Evolutionary conservation across 2,329 filamentous ascomycete genomes (phyloP).

Genomic region (Cytospora mali): DNA sequence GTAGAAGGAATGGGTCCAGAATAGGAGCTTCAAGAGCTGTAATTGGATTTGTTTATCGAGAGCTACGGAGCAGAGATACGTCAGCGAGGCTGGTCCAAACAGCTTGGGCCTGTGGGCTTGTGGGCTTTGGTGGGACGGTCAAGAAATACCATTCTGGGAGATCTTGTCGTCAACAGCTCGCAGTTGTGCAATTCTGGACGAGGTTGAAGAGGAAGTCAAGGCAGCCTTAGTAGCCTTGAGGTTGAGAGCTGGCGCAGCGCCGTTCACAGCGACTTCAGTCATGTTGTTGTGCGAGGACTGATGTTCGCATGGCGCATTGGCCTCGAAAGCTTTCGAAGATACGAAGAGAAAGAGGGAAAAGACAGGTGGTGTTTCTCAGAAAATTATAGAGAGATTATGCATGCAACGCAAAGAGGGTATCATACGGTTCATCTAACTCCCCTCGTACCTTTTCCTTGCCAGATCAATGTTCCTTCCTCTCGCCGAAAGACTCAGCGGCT

Average conservation of each 20-base stretch:
- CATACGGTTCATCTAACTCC: slow-evolving; percentile 17
- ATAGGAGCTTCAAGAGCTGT: slow-evolving; percentile 70
- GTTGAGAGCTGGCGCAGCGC: slow-evolving; percentile 49
- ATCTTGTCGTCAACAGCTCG: slow-evolving; percentile 60
- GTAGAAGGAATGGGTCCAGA: slow-evolving; percentile 87
- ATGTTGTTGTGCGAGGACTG: slow-evolving; percentile 44
- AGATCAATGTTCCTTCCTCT: slow-evolving; percentile 13
- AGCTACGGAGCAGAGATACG: slow-evolving; percentile 39
- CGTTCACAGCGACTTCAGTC: slow-evolving; percentile 52
- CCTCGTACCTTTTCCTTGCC: slow-evolving; percentile 15
- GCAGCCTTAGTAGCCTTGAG: slow-evolving; percentile 51
- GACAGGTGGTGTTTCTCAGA: slow-evolving; percentile 7
- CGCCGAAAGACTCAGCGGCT: slow-evolving; percentile 28
- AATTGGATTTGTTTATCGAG: slow-evolving; percentile 53
- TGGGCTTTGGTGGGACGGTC: slow-evolving; percentile 12
- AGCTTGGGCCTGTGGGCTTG: background rate
- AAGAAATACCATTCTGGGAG: slow-evolving; percentile 52
- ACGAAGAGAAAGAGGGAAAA: slow-evolving; percentile 6
- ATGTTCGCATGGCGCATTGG: slow-evolving; percentile 40
- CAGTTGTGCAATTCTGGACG: slow-evolving; percentile 56
- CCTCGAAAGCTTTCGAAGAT: slow-evolving; percentile 8
- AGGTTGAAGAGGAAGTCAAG: slow-evolving; percentile 65
- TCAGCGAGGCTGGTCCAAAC: slow-evolving; percentile 20
- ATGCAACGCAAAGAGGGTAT: slow-evolving; percentile 23
- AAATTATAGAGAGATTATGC: slow-evolving; percentile 11